phyloP scores from a whole-genome alignment of 2,329 filamentous ascomycete genomes.

The Colletotrichum filicis region DNA sequence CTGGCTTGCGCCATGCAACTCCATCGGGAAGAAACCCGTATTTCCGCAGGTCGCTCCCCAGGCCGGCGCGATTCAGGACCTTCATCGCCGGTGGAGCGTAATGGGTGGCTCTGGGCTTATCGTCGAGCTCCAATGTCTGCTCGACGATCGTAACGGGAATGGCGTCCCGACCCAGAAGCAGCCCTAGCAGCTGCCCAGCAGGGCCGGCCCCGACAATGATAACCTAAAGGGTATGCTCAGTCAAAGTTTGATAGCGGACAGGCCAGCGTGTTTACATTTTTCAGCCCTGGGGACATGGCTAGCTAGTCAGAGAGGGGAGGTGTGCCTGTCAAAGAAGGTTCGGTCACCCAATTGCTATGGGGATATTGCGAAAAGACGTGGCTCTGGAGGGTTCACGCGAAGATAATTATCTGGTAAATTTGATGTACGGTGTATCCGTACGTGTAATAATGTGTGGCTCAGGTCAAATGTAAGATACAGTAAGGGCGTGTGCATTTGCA shows the following conservation, averaged over 20 bases:
- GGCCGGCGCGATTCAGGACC: slow-evolving; percentile 66
- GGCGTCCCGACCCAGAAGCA: slow-evolving; percentile 61
- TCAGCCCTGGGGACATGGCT: slow-evolving; percentile 3
- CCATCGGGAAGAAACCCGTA: slow-evolving; percentile 50
- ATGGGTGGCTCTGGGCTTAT: slow-evolving; percentile 70
- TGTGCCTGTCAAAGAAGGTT: not conserved
- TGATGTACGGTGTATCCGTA: not conserved
- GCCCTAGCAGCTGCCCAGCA: slow-evolving; percentile 57
- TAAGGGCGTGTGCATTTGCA: not conserved
- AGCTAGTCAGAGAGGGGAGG: not conserved
- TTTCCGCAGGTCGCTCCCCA: slow-evolving; percentile 56
- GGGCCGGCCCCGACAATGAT: slow-evolving; percentile 61
- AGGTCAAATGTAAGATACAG: not conserved
- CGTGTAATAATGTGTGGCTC: not conserved
- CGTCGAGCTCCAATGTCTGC: slow-evolving; percentile 61
- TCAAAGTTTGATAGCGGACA: not conserved
- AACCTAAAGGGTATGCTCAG: not conserved
- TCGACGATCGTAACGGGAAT: slow-evolving; percentile 67
- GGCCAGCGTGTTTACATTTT: not conserved
- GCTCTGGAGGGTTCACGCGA: not conserved
- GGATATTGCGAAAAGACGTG: not conserved
- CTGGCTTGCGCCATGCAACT: slow-evolving; percentile 51
- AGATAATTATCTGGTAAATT: not conserved
- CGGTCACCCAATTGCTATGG: not conserved
- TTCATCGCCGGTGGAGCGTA: slow-evolving; percentile 68